Evolutionary conservation across 2,329 filamentous ascomycete species (phyloP).

Genomic region (Fusarium fujikuroi): DNA sequence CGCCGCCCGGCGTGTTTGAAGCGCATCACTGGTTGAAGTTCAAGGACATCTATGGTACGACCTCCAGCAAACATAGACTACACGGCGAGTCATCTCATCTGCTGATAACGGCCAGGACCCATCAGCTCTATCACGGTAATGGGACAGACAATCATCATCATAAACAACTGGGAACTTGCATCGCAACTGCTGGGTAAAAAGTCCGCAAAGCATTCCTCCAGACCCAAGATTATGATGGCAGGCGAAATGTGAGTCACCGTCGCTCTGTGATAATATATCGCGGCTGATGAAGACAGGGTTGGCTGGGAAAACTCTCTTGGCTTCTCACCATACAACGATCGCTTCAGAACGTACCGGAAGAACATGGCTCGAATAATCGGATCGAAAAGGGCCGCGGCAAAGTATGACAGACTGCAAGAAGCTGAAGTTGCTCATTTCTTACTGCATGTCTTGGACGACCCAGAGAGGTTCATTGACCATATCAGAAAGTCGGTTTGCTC

Average conservation of each 20-base stretch:
- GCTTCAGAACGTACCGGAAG: constrained; percentile 56
- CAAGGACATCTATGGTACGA: constrained; percentile 25
- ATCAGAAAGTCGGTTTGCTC: constrained; percentile 52
- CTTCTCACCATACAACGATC: constrained; percentile 50
- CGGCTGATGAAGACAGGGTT: background rate
- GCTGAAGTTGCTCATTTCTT: constrained; percentile 48
- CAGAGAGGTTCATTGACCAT: constrained; percentile 52
- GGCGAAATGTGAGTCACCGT: constrained; percentile 22
- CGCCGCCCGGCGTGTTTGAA: constrained; percentile 7
- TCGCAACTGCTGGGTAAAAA: constrained; percentile 50
- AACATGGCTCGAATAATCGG: constrained; percentile 58
- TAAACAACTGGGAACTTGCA: constrained; percentile 52
- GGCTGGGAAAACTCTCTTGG: constrained; percentile 49
- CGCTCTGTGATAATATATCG: background rate
- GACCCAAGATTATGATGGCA: constrained; percentile 23
- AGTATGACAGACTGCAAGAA: constrained; percentile 56
- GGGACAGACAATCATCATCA: constrained; percentile 54
- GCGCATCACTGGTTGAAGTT: constrained; percentile 36
- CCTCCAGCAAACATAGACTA: rapidly evolving
- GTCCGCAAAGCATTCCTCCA: constrained; percentile 19
- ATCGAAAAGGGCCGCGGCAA: constrained; percentile 51
- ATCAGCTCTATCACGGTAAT: constrained; percentile 51
- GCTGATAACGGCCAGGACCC: background rate
- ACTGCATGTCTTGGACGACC: constrained; percentile 50
- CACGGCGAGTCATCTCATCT: background rate